Evolutionary conservation across 805 yeast species (phyloP).

Genomic region (Cyberlindnera meyerae): DNA sequence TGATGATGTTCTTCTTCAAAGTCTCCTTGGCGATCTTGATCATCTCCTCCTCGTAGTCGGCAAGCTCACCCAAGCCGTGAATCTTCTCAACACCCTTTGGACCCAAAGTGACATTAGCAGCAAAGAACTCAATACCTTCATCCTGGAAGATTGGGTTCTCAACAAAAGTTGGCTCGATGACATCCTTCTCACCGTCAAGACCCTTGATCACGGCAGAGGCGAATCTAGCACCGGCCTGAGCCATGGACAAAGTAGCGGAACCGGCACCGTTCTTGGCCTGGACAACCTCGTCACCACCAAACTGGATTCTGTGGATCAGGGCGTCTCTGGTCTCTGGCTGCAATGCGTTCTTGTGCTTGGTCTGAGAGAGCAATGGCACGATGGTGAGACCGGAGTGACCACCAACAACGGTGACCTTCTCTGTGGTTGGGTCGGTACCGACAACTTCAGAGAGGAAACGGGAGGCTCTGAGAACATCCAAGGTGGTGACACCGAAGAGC

Average conservation of each 20-base stretch:
- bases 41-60: slow-evolving; percentile 79
- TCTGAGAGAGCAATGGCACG: slow-evolving; percentile 87
- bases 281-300: slow-evolving; percentile 95
- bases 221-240: slow-evolving; percentile 82
- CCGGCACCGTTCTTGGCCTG: slow-evolving; percentile 93
- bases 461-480: slow-evolving; percentile 89
- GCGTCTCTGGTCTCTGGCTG: slow-evolving; percentile 61
- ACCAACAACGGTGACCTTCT: slow-evolving; percentile 84
- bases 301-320: slow-evolving; percentile 84
- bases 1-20: slow-evolving; percentile 60
- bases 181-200: slow-evolving; percentile 56
- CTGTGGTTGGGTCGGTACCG: slow-evolving; percentile 71
- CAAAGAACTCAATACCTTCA: slow-evolving; percentile 94
- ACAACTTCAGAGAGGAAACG: slow-evolving; percentile 67
- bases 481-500: slow-evolving; percentile 93
- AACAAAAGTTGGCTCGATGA: slow-evolving; percentile 65
- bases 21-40: slow-evolving; percentile 68
- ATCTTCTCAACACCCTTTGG: slow-evolving; percentile 81
- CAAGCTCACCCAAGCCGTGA: slow-evolving; percentile 71
- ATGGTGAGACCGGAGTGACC: slow-evolving; percentile 98
- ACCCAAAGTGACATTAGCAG: slow-evolving; percentile 91
- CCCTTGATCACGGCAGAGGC: slow-evolving; percentile 62
- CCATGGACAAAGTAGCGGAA: slow-evolving; percentile 91
- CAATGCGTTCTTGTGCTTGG: slow-evolving; percentile 56
- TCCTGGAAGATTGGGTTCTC: slow-evolving; percentile 76